phyloP scores from a whole-genome alignment of 225 moss, liverwort and hornwort species.

The Anthoceros angustus region DNA sequence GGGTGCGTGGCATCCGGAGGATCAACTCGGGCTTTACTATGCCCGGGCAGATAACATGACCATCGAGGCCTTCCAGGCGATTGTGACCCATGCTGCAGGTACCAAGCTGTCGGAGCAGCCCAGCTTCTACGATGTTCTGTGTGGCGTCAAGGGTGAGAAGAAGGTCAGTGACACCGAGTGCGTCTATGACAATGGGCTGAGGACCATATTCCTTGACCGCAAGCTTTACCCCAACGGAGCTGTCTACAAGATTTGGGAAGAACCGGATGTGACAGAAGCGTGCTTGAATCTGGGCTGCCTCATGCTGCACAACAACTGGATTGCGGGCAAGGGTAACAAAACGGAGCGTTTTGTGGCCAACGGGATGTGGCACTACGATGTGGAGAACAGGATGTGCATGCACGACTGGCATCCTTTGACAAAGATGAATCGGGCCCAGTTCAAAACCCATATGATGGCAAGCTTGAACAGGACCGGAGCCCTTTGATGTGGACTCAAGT shows the following conservation, averaged over 20 bases:
- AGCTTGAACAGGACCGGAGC: slow-evolving; percentile 2
- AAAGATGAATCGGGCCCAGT: neutral
- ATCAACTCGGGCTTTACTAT: slow-evolving; percentile 36
- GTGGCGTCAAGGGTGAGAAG: slow-evolving; percentile 16
- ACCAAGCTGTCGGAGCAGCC: slow-evolving; percentile 14
- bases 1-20: slow-evolving; percentile 17
- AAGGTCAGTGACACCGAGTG: slow-evolving; percentile 22
- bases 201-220: slow-evolving; percentile 29
- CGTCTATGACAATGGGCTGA: slow-evolving; percentile 19
- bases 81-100: slow-evolving; percentile 11
- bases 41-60: slow-evolving; percentile 21
- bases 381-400: slow-evolving; percentile 24
- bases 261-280: slow-evolving; percentile 21
- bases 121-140: slow-evolving; percentile 21
- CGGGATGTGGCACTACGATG: slow-evolving; percentile 35
- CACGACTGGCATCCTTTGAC: slow-evolving; percentile 33
- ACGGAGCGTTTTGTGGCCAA: slow-evolving; percentile 28
- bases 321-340: slow-evolving; percentile 15
- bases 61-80: slow-evolving; percentile 19
- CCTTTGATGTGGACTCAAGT: neutral
- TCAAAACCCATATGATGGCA: neutral
- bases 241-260: slow-evolving; percentile 27
- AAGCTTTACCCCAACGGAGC: slow-evolving; percentile 26
- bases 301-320: slow-evolving; percentile 44
- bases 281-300: slow-evolving; percentile 17